Conservation (phyloP, 805 yeast species). For the Pichia insulana region DNA sequence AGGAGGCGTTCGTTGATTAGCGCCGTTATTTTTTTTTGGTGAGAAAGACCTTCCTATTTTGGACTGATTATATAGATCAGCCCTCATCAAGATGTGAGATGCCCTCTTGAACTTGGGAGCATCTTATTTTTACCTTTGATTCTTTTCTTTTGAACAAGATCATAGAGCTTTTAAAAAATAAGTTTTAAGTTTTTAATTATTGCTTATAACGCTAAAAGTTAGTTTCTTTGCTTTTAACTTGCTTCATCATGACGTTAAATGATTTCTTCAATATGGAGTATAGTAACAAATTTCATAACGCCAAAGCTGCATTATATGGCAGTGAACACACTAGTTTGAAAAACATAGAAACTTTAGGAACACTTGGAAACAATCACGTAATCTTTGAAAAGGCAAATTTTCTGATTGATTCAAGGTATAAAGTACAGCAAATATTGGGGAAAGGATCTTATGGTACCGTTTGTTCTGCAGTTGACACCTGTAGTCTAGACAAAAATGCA, state of each 20-base stretch:
- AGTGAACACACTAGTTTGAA: background rate
- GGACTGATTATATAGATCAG: too few species aligned
- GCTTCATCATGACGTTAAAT: slow-evolving; percentile 3
- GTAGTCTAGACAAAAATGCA: slow-evolving; percentile 27
- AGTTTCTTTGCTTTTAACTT: background rate
- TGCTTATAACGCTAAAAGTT: too few species aligned
- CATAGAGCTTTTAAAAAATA: too few species aligned
- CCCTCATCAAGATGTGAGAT: too few species aligned
- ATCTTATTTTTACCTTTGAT: background rate
- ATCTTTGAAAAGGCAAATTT: slow-evolving; percentile 50
- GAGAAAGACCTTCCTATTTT: too few species aligned
- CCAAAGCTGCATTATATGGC: background rate
- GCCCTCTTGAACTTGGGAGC: background rate
- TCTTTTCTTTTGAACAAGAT: too few species aligned
- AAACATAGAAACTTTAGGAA: background rate
- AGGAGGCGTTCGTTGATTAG: background rate
- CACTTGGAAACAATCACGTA: slow-evolving; percentile 12
- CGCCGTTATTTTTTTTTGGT: too few species aligned
- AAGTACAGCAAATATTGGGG: slow-evolving; percentile 53
- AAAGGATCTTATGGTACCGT: slow-evolving; percentile 85
- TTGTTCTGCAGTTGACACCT: slow-evolving; percentile 59
- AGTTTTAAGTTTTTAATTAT: too few species aligned
- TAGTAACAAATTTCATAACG: background rate
- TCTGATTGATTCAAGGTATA: slow-evolving; percentile 53
- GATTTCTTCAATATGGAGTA: slow-evolving; percentile 2